Conservation (phyloP, 192 early-diverging fungal species). For the Spinellus fusiger region DNA sequence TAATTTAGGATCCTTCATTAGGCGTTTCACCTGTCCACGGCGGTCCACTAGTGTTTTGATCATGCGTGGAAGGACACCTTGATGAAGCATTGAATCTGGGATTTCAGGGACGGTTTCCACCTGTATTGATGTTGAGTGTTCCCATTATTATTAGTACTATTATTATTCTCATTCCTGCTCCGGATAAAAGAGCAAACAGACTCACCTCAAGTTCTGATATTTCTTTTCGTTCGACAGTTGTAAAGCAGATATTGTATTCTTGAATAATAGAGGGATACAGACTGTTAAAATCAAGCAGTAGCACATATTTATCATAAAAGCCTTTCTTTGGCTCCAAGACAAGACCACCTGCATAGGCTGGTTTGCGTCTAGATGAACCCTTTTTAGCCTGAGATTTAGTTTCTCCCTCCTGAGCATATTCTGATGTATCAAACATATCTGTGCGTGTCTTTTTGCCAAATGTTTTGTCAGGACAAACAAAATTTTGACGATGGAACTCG, state of each 20-base stretch:
- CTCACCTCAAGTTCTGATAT: neutral
- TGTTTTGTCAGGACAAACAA: slow-evolving; percentile 85
- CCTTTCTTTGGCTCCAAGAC: slow-evolving; percentile 98
- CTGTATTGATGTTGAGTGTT: neutral
- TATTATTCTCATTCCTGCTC: neutral
- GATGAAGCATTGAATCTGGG: slow-evolving; percentile 56
- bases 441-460: slow-evolving; percentile 26
- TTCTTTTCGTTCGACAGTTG: slow-evolving; percentile 67
- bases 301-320: slow-evolving; percentile 91
- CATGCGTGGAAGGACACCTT: slow-evolving; percentile 84
- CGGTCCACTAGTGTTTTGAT: slow-evolving; percentile 87
- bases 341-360: slow-evolving; percentile 84
- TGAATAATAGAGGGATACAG: slow-evolving; percentile 99
- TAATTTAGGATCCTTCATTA: slow-evolving; percentile 74
- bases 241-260: slow-evolving; percentile 99
- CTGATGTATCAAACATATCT: slow-evolving; percentile 12
- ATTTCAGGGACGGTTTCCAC: slow-evolving; percentile 73
- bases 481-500: slow-evolving; percentile 90
- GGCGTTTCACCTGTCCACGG: slow-evolving; percentile 79
- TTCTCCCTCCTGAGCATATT: slow-evolving; percentile 30
- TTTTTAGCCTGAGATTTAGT: slow-evolving; percentile 28
- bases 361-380: slow-evolving; percentile 60
- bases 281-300: slow-evolving; percentile 97
- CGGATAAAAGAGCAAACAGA: neutral
- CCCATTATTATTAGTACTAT: neutral